These are phyloP conservation scores for Knoxia roxburghii DNA, from an alignment of 257 asterid genomes.

Conservation along the genomic window DNA sequence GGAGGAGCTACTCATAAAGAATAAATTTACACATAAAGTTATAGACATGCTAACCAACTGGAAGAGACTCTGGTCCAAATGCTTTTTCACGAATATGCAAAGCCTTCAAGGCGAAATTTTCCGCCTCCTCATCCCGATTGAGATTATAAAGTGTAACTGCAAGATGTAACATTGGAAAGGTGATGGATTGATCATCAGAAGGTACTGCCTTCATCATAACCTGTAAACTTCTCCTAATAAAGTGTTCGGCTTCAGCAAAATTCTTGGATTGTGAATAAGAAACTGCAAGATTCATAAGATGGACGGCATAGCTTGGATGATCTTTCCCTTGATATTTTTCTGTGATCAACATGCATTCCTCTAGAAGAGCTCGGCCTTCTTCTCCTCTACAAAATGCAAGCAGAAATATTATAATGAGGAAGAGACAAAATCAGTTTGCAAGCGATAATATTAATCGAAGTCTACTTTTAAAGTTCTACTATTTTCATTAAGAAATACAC, in stretches of 20 bases:
- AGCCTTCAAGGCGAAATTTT: slow-evolving; percentile 60
- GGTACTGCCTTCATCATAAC: slow-evolving; percentile 56
- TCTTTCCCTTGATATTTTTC: slow-evolving; percentile 68
- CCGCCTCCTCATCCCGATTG: slow-evolving; percentile 80
- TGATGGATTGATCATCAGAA: slow-evolving; percentile 73
- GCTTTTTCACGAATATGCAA: slow-evolving; percentile 62
- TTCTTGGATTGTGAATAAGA: slow-evolving; percentile 79
- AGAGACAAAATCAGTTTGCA: background rate
- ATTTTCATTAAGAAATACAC: background rate
- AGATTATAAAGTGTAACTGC: slow-evolving; percentile 68
- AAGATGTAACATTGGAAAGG: slow-evolving; percentile 80
- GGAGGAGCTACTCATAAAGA: background rate
- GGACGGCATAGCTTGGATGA: slow-evolving; percentile 67
- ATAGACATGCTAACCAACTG: slow-evolving; percentile 59
- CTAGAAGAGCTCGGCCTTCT: slow-evolving; percentile 74
- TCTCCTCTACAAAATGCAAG: slow-evolving; percentile 40
- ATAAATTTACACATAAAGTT: background rate
- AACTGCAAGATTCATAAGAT: slow-evolving; percentile 79
- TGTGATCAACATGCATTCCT: slow-evolving; percentile 57
- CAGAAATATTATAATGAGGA: slow-evolving; percentile 7
- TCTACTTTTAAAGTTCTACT: too few species aligned
- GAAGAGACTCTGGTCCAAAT: slow-evolving; percentile 78
- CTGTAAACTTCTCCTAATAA: slow-evolving; percentile 62
- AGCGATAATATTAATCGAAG: background rate
- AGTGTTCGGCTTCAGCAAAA: slow-evolving; percentile 82